phyloP scores from a whole-genome alignment of 306 rosid species.

The Quercus suber region DNA sequence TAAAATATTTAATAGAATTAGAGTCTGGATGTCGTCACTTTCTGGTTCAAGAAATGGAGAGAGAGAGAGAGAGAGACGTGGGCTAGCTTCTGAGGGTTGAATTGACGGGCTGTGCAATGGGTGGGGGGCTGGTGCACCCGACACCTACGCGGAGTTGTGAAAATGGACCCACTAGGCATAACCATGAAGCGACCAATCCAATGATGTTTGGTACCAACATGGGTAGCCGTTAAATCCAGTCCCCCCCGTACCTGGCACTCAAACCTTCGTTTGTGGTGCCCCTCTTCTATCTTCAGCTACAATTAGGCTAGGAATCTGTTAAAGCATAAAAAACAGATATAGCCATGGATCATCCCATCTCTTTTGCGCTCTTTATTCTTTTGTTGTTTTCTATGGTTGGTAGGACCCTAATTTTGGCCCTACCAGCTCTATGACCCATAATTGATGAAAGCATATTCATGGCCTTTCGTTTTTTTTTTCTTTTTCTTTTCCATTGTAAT shows the following conservation, averaged over 20 bases:
- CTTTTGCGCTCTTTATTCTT: constrained; percentile 5
- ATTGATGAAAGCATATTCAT: not conserved
- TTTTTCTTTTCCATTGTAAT: not conserved
- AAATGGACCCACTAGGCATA: constrained; percentile 35
- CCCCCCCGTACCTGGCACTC: constrained; percentile 52
- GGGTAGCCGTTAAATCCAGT: constrained; percentile 53
- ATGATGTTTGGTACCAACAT: constrained; percentile 22
- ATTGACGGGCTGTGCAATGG: constrained; percentile 40
- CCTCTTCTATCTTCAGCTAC: not conserved
- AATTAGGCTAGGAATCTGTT: not conserved
- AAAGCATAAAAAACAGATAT: not conserved
- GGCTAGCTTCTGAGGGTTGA: constrained; percentile 24
- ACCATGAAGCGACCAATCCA: not conserved
- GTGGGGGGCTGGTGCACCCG: constrained; percentile 29
- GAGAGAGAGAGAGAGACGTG: constrained; percentile 9
- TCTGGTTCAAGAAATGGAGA: not conserved
- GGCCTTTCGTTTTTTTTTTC: not conserved
- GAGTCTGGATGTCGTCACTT: no score
- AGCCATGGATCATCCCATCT: not conserved
- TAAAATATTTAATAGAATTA: not conserved
- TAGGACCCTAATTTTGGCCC: constrained; percentile 5
- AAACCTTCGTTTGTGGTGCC: not conserved
- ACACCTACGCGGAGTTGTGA: constrained; percentile 27
- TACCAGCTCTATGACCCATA: not conserved
- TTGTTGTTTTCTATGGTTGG: constrained; percentile 20